These are phyloP conservation scores for Breynia disticha DNA, from an alignment of 441 rosid genomes.

Conservation along the genomic window DNA sequence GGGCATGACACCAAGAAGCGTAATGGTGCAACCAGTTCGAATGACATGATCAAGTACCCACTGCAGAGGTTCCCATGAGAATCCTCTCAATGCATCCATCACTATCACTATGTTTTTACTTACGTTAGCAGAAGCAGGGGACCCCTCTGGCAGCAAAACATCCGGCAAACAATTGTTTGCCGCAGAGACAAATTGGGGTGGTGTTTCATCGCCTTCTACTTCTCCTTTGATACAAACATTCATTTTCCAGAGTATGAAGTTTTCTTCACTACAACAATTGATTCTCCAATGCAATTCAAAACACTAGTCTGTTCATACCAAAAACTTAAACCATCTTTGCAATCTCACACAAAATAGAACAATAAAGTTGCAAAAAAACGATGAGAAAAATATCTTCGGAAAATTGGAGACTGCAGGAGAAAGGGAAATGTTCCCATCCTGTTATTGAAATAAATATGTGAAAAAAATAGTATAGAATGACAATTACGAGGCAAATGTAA, in stretches of 20 bases:
- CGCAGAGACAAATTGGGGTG: neutral
- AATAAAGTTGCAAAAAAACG: neutral
- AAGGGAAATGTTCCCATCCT: neutral
- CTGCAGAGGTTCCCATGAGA: slow-evolving; percentile 22
- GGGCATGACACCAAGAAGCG: slow-evolving; percentile 34
- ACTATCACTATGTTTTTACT: slow-evolving; percentile 26
- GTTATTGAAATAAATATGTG: neutral
- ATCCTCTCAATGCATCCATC: slow-evolving; percentile 30
- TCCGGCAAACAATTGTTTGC: slow-evolving; percentile 11
- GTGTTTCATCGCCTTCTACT: slow-evolving; percentile 8
- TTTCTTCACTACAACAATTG: neutral
- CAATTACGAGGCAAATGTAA: neutral
- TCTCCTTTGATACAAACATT: slow-evolving; percentile 13
- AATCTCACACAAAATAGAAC: neutral
- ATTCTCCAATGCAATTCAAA: no score
- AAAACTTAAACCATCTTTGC: neutral
- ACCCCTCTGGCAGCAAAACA: slow-evolving; percentile 19
- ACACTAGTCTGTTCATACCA: neutral
- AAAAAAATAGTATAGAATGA: neutral
- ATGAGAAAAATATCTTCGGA: neutral
- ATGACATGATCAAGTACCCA: slow-evolving; percentile 27
- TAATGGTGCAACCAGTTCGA: slow-evolving; percentile 18
- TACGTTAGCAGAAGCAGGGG: slow-evolving; percentile 15
- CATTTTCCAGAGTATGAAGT: slow-evolving; percentile 1
- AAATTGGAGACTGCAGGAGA: neutral